phyloP scores from a whole-genome alignment of 1,284 basidiomycete genomes.

The Sporisorium exsertum region DNA sequence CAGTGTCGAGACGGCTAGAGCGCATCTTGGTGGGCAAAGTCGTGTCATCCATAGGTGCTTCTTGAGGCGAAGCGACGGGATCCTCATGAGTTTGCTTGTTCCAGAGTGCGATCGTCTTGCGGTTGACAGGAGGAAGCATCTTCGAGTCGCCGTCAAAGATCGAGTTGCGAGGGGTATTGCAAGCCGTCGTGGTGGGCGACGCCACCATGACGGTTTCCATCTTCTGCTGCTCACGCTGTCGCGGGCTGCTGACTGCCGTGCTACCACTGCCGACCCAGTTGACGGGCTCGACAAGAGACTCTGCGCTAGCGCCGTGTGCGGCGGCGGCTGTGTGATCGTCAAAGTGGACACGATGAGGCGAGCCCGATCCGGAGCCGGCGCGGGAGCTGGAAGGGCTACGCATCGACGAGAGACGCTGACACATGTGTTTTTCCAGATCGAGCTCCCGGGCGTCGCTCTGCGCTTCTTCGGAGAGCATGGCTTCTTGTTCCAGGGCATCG shows the following conservation, averaged over 20 bases:
- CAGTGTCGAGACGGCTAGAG: constrained; percentile 17
- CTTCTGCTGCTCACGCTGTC: not conserved
- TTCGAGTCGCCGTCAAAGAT: constrained; percentile 27
- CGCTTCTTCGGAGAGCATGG: constrained; percentile 36
- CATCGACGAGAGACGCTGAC: constrained; percentile 8
- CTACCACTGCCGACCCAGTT: constrained; percentile 42
- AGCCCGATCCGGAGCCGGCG: constrained; percentile 19
- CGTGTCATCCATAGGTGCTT: not conserved
- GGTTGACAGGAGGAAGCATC: constrained; percentile 11
- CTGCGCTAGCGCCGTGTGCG: constrained; percentile 18
- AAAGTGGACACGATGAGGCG: constrained; percentile 51
- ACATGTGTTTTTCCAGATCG: constrained; percentile 32
- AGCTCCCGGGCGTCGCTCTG: constrained; percentile 35
- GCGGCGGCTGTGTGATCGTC: constrained; percentile 8
- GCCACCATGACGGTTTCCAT: constrained; percentile 20
- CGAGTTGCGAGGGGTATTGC: constrained; percentile 50
- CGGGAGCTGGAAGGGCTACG: constrained; percentile 13
- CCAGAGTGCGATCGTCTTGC: constrained; percentile 36
- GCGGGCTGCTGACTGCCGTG: constrained; percentile 18
- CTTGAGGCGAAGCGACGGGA: not conserved
- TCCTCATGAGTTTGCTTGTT: constrained; percentile 17
- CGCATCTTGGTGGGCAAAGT: constrained; percentile 7
- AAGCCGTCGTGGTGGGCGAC: constrained; percentile 48
- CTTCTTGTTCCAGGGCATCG: constrained; percentile 40
- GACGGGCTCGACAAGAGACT: constrained; percentile 30